Percentiles rank a stretch among this genome's conserved stretches.
phyloP scores from a whole-genome alignment of 202 grass and related monocot species.

The Bolboschoenoplectus hybrid region DNA sequence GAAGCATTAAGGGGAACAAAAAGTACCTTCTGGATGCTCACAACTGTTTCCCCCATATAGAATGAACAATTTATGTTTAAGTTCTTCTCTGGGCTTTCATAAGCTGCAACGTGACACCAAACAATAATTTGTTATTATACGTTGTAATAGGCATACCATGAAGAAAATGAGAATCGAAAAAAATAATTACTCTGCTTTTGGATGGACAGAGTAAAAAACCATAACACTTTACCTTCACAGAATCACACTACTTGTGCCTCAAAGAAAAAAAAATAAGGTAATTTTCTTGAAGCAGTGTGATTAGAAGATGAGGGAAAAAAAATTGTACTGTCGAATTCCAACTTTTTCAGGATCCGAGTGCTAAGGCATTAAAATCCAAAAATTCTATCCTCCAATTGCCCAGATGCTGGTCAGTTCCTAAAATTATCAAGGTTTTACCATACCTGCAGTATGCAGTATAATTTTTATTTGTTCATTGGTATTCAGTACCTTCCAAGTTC shows the following conservation, averaged over 20 bases:
- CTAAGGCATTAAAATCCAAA: not conserved
- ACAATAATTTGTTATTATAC: not conserved
- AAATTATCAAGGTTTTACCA: slow-evolving; percentile 19
- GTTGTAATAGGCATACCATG: not conserved
- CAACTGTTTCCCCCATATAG: slow-evolving; percentile 90
- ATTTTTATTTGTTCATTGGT: not conserved
- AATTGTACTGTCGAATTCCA: not conserved
- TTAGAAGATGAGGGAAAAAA: not conserved
- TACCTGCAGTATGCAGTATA: slow-evolving; percentile 11
- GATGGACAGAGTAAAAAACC: slow-evolving; percentile 10
- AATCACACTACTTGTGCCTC: not conserved
- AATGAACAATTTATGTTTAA: slow-evolving; percentile 82
- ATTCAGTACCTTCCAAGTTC: slow-evolving; percentile 53
- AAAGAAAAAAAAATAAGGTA: slow-evolving; percentile 20
- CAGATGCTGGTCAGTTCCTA: not conserved
- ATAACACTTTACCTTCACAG: not conserved
- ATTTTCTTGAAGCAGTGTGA: not conserved
- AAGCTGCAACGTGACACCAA: slow-evolving; percentile 57
- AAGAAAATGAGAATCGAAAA: slow-evolving; percentile 17
- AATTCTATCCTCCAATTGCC: not conserved
- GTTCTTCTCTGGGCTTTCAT: slow-evolving; percentile 93
- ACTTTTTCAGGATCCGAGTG: slow-evolving; percentile 9
- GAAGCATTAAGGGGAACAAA: slow-evolving; percentile 28
- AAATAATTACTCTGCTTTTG: slow-evolving; percentile 26
- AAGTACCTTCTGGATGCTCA: slow-evolving; percentile 92